Conservation (phyloP, 1,284 basidiomycete species). For the Ganoderma meredithae region DNA sequence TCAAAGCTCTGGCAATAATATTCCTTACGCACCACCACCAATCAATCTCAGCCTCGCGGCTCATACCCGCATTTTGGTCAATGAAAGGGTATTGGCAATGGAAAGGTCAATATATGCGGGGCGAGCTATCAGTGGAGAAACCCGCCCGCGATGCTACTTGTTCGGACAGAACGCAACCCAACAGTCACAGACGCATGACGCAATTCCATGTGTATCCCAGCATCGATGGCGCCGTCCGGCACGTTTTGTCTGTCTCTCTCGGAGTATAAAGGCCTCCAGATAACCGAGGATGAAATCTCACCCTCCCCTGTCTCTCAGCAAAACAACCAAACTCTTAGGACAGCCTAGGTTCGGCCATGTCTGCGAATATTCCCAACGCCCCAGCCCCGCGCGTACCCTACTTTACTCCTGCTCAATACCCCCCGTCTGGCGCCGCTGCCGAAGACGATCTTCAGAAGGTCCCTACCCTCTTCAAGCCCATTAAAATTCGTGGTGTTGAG, state of each 20-base stretch:
- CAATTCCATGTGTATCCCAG: neutral
- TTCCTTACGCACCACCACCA: neutral
- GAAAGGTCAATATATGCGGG: neutral
- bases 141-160: neutral
- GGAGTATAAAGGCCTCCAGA: neutral
- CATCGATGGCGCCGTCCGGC: neutral
- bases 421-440: conserved; percentile 56
- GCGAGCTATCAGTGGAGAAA: neutral
- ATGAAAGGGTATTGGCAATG: neutral
- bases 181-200: neutral
- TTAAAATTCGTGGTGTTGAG: conserved; percentile 63
- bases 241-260: neutral
- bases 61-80: neutral
- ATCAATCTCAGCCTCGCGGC: neutral
- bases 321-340: neutral
- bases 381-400: conserved; percentile 47
- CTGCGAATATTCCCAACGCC: conserved; percentile 27
- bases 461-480: conserved; percentile 69
- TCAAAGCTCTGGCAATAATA: neutral
- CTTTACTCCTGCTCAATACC: conserved; percentile 61
- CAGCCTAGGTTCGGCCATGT: neutral
- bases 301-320: neutral
- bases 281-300: neutral
- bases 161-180: neutral
- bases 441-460: conserved; percentile 45